These are phyloP conservation scores for Mortierella claussenii DNA, from an alignment of 192 early-diverging fungal species.

Conservation along the genomic window DNA sequence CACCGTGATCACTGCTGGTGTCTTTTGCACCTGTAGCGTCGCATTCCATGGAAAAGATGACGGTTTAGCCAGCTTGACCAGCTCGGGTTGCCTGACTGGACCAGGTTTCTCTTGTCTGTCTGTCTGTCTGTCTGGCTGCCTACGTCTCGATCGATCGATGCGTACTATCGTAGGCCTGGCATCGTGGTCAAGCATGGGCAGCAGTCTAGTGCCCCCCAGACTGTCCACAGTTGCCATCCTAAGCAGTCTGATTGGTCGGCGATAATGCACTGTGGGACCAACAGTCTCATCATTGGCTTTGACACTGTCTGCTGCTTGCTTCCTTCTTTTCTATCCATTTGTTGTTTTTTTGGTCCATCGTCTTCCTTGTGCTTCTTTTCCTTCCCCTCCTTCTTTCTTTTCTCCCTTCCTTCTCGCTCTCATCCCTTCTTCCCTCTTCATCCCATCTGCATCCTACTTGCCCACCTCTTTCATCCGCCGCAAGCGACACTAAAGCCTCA, in stretches of 20 bases:
- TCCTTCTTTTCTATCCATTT: background rate
- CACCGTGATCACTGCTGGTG: no score
- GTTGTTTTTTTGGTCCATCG: background rate
- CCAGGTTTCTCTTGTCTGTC: no score
- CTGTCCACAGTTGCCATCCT: background rate
- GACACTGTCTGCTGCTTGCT: background rate
- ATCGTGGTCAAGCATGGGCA: no score
- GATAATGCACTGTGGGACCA: conserved; percentile 7
- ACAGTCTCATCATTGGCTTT: no score
- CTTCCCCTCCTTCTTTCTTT: background rate
- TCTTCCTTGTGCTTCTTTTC: background rate
- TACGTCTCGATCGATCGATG: no score
- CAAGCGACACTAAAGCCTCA: background rate
- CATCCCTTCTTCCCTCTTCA: background rate
- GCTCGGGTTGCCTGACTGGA: no score
- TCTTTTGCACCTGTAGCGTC: no score
- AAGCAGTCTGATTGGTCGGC: background rate
- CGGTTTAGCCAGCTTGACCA: no score
- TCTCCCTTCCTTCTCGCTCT: background rate
- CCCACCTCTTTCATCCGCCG: background rate
- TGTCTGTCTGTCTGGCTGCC: no score
- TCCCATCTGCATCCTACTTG: background rate
- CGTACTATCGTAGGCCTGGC: no score
- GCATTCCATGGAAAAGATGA: no score
- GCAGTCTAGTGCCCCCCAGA: no score